These are phyloP conservation scores for Bauhinia variegata DNA, from an alignment of 306 rosid species.

Conservation along the genomic window DNA sequence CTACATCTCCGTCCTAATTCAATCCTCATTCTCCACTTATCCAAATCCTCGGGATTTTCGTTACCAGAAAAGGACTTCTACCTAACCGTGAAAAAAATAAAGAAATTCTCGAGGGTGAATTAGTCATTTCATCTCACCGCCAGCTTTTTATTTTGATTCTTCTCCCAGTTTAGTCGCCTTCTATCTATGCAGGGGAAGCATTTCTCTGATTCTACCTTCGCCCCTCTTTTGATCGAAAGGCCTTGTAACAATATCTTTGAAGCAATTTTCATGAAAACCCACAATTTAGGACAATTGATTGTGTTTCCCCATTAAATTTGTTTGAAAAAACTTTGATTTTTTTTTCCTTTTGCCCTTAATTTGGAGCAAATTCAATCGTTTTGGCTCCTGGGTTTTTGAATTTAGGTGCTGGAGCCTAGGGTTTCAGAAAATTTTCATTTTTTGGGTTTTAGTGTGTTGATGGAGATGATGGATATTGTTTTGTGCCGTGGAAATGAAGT, in stretches of 20 bases:
- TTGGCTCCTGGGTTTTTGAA: conserved; percentile 11
- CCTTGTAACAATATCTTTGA: background rate
- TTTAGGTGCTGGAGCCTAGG: conserved; percentile 4
- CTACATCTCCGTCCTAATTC: background rate
- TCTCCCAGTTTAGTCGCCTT: conserved; percentile 11
- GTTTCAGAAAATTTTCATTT: background rate
- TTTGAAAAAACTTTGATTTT: background rate
- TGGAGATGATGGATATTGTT: conserved; percentile 5
- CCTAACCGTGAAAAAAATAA: background rate
- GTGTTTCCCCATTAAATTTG: background rate
- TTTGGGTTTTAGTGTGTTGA: background rate
- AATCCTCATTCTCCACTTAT: background rate
- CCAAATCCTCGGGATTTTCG: conserved; percentile 1
- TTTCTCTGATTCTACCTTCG: conserved; percentile 13
- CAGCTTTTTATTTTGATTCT: conserved; percentile 25
- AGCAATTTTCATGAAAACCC: background rate
- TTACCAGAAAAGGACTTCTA: too few relatives aligned
- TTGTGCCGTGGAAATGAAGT: conserved; percentile 1
- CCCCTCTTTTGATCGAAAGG: conserved; percentile 33
- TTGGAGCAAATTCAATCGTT: conserved; percentile 25
- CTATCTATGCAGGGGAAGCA: conserved; percentile 23
- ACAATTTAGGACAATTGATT: background rate
- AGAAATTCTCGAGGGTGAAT: conserved; percentile 2
- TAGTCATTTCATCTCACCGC: conserved; percentile 6
- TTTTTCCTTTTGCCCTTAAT: background rate